Evolutionary conservation across 2,329 filamentous ascomycete species (phyloP), one percentile per base, ranked within the genome.

Genomic region (Corinectria fuckeliana): DNA sequence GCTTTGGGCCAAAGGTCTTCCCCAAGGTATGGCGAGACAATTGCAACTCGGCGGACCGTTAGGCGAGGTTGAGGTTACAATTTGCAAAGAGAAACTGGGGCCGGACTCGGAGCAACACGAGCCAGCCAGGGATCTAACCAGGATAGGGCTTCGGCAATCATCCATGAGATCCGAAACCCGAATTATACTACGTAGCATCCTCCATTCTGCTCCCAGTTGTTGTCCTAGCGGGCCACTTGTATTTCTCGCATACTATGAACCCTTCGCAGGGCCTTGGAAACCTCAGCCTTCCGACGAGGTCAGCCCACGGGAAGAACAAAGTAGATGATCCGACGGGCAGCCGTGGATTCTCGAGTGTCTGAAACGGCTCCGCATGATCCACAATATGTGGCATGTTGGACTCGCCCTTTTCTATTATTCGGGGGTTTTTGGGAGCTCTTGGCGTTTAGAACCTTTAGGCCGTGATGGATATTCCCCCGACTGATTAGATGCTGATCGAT

Each of bases 401-500:
- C 4, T 45, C 25, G 28, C 28, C 20, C 10, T 23, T 21, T 23
- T 20, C n/a, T 1, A 20, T 20, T 42, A 6, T 16, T 20, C 13
- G 5, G 39, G 10, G 13, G 20, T 14, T 36, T 23, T 41, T 5
- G 39, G 16, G 39, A 20, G 25, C 23, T n/a, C 14, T 34, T n/a
- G 32, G 6, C 14, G 16, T 34, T 30, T 32, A 57, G 55, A 57
- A 47, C 32, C 20, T 41, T 25, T 28, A 5, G 20, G 13, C 16
- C 13, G 34, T n/a, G n/a, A n/a, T n/a, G 20, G 28, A 50, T 20
- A 26, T 20, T 25, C 18, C 58, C 53, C 34, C 21, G 49, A 50
- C 49, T 54, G 54, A 54, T 58, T 42, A 61, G 54, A 59, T 58
- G 21, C 25, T 42, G 56, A 53, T 57, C 48, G 57, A 56, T 56